These are phyloP conservation scores for Amanita exitialis DNA, from an alignment of 768 basidiomycete species.

Conservation along the genomic window DNA sequence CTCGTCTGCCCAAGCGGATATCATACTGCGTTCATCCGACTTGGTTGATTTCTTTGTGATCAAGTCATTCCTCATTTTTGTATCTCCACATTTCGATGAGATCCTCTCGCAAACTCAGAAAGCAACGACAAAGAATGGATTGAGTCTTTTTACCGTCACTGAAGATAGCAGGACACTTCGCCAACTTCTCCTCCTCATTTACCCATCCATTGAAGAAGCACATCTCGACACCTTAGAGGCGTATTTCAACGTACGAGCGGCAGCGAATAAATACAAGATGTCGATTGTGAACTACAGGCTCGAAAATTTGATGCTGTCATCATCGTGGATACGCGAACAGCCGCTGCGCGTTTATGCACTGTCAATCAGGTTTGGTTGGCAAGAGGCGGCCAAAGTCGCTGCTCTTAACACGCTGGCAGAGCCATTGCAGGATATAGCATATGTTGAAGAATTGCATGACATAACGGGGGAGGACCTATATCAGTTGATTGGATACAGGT, in stretches of 20 bases:
- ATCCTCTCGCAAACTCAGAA: conserved; percentile 19
- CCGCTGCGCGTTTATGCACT: not conserved
- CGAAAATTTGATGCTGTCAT: not conserved
- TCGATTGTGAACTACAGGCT: not conserved
- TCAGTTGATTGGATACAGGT: not conserved
- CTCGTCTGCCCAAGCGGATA: conserved; percentile 10
- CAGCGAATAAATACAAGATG: conserved; percentile 5
- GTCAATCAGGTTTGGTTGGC: not conserved
- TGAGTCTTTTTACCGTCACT: conserved; percentile 6
- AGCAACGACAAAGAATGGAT: conserved; percentile 1
- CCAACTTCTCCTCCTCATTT: conserved; percentile 8
- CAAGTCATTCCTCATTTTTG: conserved; percentile 16
- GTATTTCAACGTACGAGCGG: not conserved
- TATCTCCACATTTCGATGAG: conserved; percentile 20
- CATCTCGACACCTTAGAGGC: not conserved
- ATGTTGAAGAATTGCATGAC: not conserved
- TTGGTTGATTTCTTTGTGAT: conserved; percentile 19
- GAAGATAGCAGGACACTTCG: conserved; percentile 9
- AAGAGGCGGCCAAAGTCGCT: not conserved
- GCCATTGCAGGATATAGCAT: not conserved
- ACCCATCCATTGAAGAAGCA: not conserved
- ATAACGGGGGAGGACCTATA: not conserved
- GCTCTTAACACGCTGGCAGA: not conserved
- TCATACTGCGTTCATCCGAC: conserved; percentile 19
- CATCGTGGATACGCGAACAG: not conserved